phyloP scores from a whole-genome alignment of 2,329 filamentous ascomycete genomes.

The Talaromyces sp. region DNA sequence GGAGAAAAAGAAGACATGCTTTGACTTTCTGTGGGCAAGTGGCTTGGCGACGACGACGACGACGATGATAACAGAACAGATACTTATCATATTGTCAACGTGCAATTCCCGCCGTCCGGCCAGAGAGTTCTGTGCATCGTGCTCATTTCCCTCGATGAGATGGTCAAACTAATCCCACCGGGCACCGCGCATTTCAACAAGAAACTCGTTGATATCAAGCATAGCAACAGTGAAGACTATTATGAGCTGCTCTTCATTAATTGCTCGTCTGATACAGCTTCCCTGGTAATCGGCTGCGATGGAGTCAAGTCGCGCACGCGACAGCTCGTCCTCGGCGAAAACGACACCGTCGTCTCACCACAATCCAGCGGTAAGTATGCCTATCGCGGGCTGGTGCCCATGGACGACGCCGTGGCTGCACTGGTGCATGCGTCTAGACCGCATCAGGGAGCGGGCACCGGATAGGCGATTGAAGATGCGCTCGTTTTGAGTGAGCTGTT shows the following conservation, averaged over 20 bases:
- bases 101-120: slow-evolving; percentile 24
- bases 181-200: slow-evolving; percentile 32
- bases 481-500: slow-evolving; percentile 31
- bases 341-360: slow-evolving; percentile 15
- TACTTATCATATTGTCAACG: slow-evolving; percentile 7
- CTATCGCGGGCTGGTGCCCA: slow-evolving; percentile 31
- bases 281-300: slow-evolving; percentile 34
- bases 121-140: slow-evolving; percentile 30
- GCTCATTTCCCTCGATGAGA: slow-evolving; percentile 29
- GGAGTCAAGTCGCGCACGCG: slow-evolving; percentile 30
- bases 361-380: slow-evolving; percentile 31
- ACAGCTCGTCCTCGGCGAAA: slow-evolving; percentile 22
- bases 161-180: slow-evolving; percentile 26
- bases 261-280: slow-evolving; percentile 22
- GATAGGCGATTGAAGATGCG: slow-evolving; percentile 31
- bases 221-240: slow-evolving; percentile 8
- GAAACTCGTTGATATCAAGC: slow-evolving; percentile 16
- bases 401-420: slow-evolving; percentile 28
- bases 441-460: slow-evolving; percentile 35
- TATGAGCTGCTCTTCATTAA: slow-evolving; percentile 27
- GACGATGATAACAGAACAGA: slow-evolving; percentile 20
- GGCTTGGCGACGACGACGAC: neutral
- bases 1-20: neutral
- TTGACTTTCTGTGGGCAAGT: neutral
- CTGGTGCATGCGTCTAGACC: slow-evolving; percentile 37